Evolutionary conservation across 2,329 filamentous ascomycete species (phyloP), one percentile per base, ranked within the genome.

Genomic region (Pleurostoma richardsiae): DNA sequence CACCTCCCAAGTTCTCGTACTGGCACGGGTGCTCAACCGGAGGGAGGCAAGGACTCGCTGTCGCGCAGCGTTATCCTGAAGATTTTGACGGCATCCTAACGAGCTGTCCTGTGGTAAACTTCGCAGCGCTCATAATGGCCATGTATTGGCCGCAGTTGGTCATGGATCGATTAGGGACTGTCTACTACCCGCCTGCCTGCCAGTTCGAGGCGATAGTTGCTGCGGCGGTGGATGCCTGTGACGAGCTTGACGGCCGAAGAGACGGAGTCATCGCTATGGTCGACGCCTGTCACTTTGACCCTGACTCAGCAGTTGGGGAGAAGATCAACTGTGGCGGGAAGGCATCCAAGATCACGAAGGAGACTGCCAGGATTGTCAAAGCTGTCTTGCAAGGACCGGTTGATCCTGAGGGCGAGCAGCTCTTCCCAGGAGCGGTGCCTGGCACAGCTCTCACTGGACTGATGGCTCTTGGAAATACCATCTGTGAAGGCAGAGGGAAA

Each of bases 71-170:
- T 19, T 79, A 71, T 52, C 76, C 77, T 0, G 62, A 74, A 6
- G 75, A 78, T 47, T 79, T 77, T 49, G 73, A 80, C 50, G 77
- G 77, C 26, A 71, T 80, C 38, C 57, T 76, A 6, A 76, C 76
- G 1, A 70, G 66, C 0, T 62, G 62, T 2, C 69, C 72, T 1
- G 76, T 72, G 5, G 49, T 71, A 4, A 55, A 66, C 40, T 56
- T 55, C 48, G 28, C 31, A 6, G 19, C 30, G 11, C 42, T 40
- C 6, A 28, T 41, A 7, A 19, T 42, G 10, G 38, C 40, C 40
- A 27, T 38, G 28, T 74, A 66, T 67, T 74, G 67, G 69, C 30
- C 39, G 5, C 43, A 49, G 31, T 8, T 43, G 6, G 29, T 43
- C 10, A 49, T 49, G 47, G 40, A 46, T 28, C 6, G 36, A 27